These are phyloP conservation scores for Ophiostoma ulmi DNA, from an alignment of 2,329 filamentous ascomycete species.

Conservation along the genomic window DNA sequence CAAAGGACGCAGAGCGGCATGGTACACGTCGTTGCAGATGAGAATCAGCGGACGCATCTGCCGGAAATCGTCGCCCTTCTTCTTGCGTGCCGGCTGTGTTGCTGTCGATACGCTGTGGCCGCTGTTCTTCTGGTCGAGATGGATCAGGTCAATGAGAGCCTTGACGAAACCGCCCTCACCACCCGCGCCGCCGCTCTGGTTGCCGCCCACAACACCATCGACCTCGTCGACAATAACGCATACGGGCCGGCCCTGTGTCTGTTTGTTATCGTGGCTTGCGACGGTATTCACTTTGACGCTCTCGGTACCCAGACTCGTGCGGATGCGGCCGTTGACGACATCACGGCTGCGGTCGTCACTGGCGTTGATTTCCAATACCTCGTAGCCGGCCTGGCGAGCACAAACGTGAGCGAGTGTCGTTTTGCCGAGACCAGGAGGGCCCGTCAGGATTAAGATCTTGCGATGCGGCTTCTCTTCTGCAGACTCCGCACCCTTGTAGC, in stretches of 20 bases:
- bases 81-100: conserved; percentile 35
- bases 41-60: conserved; percentile 83
- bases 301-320: conserved; percentile 88
- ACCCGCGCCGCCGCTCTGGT: conserved; percentile 73
- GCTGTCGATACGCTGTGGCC: not conserved
- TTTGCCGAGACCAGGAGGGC: conserved; percentile 89
- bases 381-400: conserved; percentile 89
- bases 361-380: conserved; percentile 94
- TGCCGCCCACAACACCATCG: conserved; percentile 83
- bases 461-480: conserved; percentile 72
- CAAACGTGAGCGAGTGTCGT: conserved; percentile 96
- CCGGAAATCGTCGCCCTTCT: conserved; percentile 74
- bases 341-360: conserved; percentile 88
- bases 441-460: conserved; percentile 85
- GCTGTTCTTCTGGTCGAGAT: conserved; percentile 77
- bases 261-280: conserved; percentile 27
- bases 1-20: conserved; percentile 77
- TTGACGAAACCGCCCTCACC: conserved; percentile 95
- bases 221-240: conserved; percentile 96
- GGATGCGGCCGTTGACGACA: conserved; percentile 85
- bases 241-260: conserved; percentile 69
- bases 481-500: not conserved
- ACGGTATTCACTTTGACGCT: conserved; percentile 74
- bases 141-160: conserved; percentile 83
- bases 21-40: conserved; percentile 97